Evolutionary conservation across 139 green algal genomes (phyloP).

Genomic region (Edaphochlamys debaryana): DNA sequence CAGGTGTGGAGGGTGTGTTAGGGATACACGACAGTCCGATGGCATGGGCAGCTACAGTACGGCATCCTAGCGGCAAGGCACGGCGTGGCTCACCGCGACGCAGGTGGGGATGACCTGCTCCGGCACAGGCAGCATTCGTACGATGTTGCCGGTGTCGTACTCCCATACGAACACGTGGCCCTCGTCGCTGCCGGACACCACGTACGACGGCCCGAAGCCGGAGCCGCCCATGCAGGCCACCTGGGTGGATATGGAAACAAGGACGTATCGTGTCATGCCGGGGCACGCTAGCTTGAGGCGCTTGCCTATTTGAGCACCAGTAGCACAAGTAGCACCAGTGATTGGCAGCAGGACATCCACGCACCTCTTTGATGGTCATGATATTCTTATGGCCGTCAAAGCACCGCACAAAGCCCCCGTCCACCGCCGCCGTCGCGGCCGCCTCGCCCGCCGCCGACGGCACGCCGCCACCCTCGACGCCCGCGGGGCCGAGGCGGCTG

Average conservation of each 20-base stretch:
- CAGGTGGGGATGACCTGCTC: slow-evolving; percentile 21
- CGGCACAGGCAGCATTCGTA: slow-evolving; percentile 14
- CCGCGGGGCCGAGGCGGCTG: background rate
- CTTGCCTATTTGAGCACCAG: background rate
- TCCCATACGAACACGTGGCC: slow-evolving; percentile 79
- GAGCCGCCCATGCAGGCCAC: slow-evolving; percentile 41
- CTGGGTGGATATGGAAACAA: no score
- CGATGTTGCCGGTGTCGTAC: slow-evolving; percentile 38
- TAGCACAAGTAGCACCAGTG: no score
- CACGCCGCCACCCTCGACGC: background rate
- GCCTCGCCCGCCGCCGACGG: background rate
- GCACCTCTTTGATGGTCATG: slow-evolving; percentile 41
- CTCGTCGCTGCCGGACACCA: slow-evolving; percentile 82
- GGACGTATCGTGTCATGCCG: no score
- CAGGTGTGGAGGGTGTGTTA: no score
- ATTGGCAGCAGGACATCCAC: no score
- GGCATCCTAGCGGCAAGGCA: no score
- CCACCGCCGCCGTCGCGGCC: background rate
- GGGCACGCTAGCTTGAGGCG: no score
- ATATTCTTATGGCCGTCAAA: slow-evolving; percentile 55
- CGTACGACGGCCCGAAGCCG: slow-evolving; percentile 43
- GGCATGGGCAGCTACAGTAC: no score
- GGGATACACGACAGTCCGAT: no score
- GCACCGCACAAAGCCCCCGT: slow-evolving; percentile 14
- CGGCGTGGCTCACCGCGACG: slow-evolving; percentile 24